Evolutionary conservation across 768 basidiomycete species (phyloP).

Genomic region (Boletales sp.): DNA sequence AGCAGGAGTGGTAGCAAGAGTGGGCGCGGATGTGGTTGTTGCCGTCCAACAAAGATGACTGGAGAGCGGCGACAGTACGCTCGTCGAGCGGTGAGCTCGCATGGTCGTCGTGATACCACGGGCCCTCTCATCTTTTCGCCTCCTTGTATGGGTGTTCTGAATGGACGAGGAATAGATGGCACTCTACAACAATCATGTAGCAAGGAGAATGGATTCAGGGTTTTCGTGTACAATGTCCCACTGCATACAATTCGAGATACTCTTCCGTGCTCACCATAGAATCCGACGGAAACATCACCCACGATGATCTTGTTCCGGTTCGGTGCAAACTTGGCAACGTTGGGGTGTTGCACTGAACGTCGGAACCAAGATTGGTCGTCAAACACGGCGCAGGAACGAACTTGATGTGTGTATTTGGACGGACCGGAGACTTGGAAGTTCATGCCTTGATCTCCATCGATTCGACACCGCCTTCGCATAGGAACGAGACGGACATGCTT

Average conservation of each 20-base stretch:
- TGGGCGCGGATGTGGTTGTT: slow-evolving; percentile 5
- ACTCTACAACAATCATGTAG: too few species aligned
- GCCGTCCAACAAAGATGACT: not conserved
- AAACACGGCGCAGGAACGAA: slow-evolving; percentile 55
- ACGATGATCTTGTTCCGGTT: slow-evolving; percentile 66
- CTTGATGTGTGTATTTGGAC: slow-evolving; percentile 61
- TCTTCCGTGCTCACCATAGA: slow-evolving; percentile 49
- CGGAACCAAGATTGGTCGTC: slow-evolving; percentile 56
- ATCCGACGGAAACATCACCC: slow-evolving; percentile 52
- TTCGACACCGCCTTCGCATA: slow-evolving; percentile 88
- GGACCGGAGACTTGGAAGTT: slow-evolving; percentile 83
- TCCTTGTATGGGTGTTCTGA: too few species aligned
- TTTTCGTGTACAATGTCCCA: too few species aligned
- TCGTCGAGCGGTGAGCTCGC: slow-evolving; percentile 8
- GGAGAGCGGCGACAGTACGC: slow-evolving; percentile 2
- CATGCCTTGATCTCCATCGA: slow-evolving; percentile 90
- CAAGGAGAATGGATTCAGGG: too few species aligned
- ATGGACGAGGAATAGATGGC: too few species aligned
- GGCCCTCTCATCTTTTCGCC: too few species aligned
- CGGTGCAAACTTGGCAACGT: slow-evolving; percentile 81
- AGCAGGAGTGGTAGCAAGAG: not conserved
- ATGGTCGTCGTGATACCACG: not conserved
- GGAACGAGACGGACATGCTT: slow-evolving; percentile 70
- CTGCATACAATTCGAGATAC: slow-evolving; percentile 49
- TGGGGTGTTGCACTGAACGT: slow-evolving; percentile 91